phyloP scores from a whole-genome alignment of 108 stramenopile genomes.

The Cyclotella distinguenda region DNA sequence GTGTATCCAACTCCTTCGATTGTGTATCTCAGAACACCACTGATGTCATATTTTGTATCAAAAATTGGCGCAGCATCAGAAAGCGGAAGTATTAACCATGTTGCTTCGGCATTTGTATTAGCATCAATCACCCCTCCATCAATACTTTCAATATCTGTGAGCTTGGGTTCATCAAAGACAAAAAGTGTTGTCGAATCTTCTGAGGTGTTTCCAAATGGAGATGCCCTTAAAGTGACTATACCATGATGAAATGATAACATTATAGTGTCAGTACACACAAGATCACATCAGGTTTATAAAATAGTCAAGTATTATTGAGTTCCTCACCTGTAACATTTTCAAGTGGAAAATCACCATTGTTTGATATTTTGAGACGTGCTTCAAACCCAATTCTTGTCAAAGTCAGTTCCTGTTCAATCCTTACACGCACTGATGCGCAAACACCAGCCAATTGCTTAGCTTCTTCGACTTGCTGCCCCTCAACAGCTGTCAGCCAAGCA shows the following conservation, averaged over 20 bases:
- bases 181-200: slow-evolving; percentile 29
- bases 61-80: slow-evolving; percentile 36
- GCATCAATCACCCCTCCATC: slow-evolving; percentile 26
- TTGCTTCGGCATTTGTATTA: slow-evolving; percentile 10
- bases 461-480: slow-evolving; percentile 39
- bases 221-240: slow-evolving; percentile 18
- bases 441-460: slow-evolving; percentile 32
- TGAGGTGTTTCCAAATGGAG: slow-evolving; percentile 26
- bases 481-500: slow-evolving; percentile 37
- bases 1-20: slow-evolving; percentile 27
- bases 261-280: no score
- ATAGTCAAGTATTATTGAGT: background rate
- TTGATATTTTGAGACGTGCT: slow-evolving; percentile 25
- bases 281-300: no score
- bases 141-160: slow-evolving; percentile 20
- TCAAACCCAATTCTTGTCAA: slow-evolving; percentile 40
- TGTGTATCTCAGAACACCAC: slow-evolving; percentile 28
- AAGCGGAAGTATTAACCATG: slow-evolving; percentile 39
- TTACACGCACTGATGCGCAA: slow-evolving; percentile 30
- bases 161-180: slow-evolving; percentile 28
- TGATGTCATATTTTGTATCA: slow-evolving; percentile 30
- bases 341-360: slow-evolving; percentile 14
- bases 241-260: no score
- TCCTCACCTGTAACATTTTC: slow-evolving; percentile 34
- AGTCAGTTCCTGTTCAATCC: slow-evolving; percentile 34